Percentiles rank a stretch among this genome's conserved stretches.
These are phyloP conservation scores for Sonneratia caseolaris DNA, from an alignment of 345 rosid genomes.

Conservation along the genomic window DNA sequence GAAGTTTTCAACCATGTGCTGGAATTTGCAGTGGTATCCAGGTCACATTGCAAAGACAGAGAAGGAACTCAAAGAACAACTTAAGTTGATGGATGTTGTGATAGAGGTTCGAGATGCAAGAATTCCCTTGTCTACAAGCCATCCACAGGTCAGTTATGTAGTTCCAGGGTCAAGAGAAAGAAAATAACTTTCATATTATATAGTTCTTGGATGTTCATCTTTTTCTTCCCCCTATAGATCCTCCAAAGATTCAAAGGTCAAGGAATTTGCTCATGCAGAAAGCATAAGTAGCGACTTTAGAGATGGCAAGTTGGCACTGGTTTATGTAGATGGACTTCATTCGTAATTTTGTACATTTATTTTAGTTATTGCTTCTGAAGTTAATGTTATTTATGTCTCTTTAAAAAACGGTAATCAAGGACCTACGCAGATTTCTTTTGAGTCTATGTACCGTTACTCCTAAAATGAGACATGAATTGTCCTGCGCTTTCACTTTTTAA, in stretches of 20 bases:
- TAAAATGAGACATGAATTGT: background rate
- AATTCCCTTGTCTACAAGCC: slow-evolving; percentile 79
- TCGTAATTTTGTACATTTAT: background rate
- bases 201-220: background rate
- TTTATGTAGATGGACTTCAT: background rate
- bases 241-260: background rate
- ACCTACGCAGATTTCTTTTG: background rate
- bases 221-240: background rate
- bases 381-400: background rate
- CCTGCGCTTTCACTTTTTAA: background rate
- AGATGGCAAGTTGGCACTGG: background rate
- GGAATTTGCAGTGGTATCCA: slow-evolving; percentile 72
- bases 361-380: background rate
- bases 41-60: slow-evolving; percentile 96
- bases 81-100: slow-evolving; percentile 93
- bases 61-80: slow-evolving; percentile 82
- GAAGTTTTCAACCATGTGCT: background rate
- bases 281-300: background rate
- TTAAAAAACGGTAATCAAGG: background rate
- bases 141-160: slow-evolving; percentile 57
- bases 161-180: background rate
- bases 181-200: background rate
- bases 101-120: slow-evolving; percentile 89
- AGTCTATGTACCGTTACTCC: background rate
- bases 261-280: background rate